These are phyloP conservation scores for Allium cepa DNA, from an alignment of 106 monocot species.

Conservation along the genomic window DNA sequence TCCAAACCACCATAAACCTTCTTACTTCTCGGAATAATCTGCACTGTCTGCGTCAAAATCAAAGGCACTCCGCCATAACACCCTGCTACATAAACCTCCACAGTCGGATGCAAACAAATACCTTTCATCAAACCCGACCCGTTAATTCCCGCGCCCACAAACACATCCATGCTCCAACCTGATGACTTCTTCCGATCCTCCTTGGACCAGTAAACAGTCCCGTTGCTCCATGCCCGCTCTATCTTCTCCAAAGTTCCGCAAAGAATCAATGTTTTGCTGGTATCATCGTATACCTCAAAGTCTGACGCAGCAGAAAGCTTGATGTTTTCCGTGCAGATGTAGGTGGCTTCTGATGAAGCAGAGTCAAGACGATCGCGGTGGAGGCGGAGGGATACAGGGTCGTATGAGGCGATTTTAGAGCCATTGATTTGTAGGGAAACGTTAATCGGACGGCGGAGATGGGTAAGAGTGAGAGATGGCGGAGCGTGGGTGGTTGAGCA, in stretches of 20 bases:
- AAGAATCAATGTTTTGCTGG: slow-evolving; percentile 30
- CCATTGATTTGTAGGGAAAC: slow-evolving; percentile 67
- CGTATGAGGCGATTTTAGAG: slow-evolving; percentile 33
- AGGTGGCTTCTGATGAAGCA: slow-evolving; percentile 44
- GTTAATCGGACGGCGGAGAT: slow-evolving; percentile 59
- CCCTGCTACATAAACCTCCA: slow-evolving; percentile 86
- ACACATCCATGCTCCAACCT: slow-evolving; percentile 72
- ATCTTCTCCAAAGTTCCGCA: slow-evolving; percentile 65
- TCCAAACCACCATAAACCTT: slow-evolving; percentile 34
- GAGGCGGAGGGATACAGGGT: slow-evolving; percentile 29
- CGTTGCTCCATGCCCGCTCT: slow-evolving; percentile 47
- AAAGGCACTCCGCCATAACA: slow-evolving; percentile 53
- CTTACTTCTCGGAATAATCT: slow-evolving; percentile 41
- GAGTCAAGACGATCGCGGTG: slow-evolving; percentile 52
- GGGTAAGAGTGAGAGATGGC: slow-evolving; percentile 33
- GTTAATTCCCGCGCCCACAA: slow-evolving; percentile 32
- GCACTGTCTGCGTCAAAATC: slow-evolving; percentile 66
- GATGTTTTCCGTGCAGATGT: slow-evolving; percentile 56
- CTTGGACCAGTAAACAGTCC: slow-evolving; percentile 21
- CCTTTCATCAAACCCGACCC: slow-evolving; percentile 28
- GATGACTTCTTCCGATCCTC: slow-evolving; percentile 23
- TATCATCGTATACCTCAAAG: slow-evolving; percentile 45
- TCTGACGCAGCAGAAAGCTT: slow-evolving; percentile 50
- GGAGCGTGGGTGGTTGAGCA: slow-evolving; percentile 30
- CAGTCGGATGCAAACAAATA: slow-evolving; percentile 34